Conservation (phyloP, 805 yeast species). For the Candida coleopterorum region DNA sequence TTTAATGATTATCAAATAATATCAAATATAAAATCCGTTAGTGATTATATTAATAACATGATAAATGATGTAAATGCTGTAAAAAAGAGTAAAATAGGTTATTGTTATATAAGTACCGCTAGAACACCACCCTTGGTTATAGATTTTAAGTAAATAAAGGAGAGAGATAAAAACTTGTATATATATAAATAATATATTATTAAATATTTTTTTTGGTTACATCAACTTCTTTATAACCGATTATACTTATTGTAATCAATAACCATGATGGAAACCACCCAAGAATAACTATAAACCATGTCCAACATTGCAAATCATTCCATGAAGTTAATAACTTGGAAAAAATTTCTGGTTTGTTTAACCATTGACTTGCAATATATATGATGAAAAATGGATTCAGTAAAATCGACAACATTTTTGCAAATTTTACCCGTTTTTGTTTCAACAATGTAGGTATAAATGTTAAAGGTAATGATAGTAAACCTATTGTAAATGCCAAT, state of each 20-base stretch:
- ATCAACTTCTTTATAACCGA: conserved; percentile 1
- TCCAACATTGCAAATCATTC: conserved; percentile 72
- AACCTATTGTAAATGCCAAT: conserved; percentile 65
- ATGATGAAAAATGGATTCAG: conserved; percentile 50
- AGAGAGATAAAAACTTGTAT: too few relatives aligned
- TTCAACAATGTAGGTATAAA: conserved; percentile 38
- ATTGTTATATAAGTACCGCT: conserved; percentile 62
- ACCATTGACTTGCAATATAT: conserved; percentile 21
- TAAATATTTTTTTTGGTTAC: conserved; percentile 2
- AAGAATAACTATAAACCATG: conserved; percentile 68
- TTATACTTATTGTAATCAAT: conserved; percentile 14
- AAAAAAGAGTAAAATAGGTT: conserved; percentile 69
- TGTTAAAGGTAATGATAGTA: conserved; percentile 72
- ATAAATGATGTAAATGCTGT: conserved; percentile 41
- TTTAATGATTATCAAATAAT: conserved; percentile 75
- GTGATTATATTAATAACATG: conserved; percentile 48
- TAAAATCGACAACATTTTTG: conserved; percentile 28
- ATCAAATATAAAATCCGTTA: conserved; percentile 63
- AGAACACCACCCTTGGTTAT: conserved; percentile 79
- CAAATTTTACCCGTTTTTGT: conserved; percentile 13
- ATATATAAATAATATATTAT: too few relatives aligned
- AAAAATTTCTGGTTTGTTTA: conserved; percentile 39
- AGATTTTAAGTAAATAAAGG: conserved; percentile 24
- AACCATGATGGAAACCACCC: conserved; percentile 89
- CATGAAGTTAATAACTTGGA: conserved; percentile 58